Evolutionary conservation across 192 early-diverging fungal species (phyloP).

Genomic region (Coemansia furcata): DNA sequence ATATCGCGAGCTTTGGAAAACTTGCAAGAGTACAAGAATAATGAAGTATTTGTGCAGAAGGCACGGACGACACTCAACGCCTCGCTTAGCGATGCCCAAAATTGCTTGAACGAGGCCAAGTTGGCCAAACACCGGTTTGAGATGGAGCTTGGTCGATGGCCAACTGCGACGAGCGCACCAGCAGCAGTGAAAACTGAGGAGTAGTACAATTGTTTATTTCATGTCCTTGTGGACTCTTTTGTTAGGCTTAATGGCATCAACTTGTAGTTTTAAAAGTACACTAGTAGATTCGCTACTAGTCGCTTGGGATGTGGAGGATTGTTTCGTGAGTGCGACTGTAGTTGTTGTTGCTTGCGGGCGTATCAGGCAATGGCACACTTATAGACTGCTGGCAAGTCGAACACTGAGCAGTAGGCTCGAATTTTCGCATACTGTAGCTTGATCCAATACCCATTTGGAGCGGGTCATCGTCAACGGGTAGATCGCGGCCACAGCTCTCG

Average conservation of each 20-base stretch:
- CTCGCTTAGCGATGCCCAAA: constrained; percentile 32
- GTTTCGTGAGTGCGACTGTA: neutral
- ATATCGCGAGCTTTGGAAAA: constrained; percentile 21
- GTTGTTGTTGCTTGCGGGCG: neutral
- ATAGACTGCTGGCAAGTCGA: neutral
- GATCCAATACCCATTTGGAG: constrained; percentile 20
- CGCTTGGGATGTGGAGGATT: neutral
- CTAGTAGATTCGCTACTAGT: neutral
- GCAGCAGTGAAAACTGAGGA: neutral
- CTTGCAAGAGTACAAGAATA: constrained; percentile 1
- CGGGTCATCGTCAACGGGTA: constrained; percentile 44
- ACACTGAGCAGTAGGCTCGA: neutral
- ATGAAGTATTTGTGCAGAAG: neutral
- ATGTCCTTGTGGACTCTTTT: neutral
- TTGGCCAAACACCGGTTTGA: constrained; percentile 34
- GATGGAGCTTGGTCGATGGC: constrained; percentile 33
- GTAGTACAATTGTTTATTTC: neutral
- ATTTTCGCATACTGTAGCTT: neutral
- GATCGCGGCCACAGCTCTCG: constrained; percentile 1
- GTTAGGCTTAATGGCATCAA: neutral
- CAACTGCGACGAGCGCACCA: neutral
- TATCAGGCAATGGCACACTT: neutral
- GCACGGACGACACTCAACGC: constrained; percentile 12
- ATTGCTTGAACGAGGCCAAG: constrained; percentile 24
- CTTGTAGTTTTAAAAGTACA: constrained; percentile 1